Base-by-base conservation (phyloP, 2,329 filamentous ascomycete species). In the Botrytis cinerea region DNA sequence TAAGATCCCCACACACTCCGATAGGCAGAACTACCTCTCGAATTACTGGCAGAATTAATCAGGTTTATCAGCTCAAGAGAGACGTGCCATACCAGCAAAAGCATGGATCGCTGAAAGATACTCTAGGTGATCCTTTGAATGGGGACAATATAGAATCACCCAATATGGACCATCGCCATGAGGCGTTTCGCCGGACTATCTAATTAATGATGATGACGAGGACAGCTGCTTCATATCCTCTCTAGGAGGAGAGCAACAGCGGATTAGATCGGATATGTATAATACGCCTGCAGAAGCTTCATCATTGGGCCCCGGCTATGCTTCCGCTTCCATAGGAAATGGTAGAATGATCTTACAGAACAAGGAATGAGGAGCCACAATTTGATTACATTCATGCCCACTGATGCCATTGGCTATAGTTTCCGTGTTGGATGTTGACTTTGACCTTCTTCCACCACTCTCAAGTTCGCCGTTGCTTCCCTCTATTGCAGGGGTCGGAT, bases 241-340 rank as follows among this genome's bases (percentile, higher is more conserved):
- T 70, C 20, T 16, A 60, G 67, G 6, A 35, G 10, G n/a, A 51
- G 14, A n/a, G 25, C 28, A n/a, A 64, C 54, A 35, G 28, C 62
- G 69, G 46, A 71, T 62, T 35, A 18, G 35, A 71, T 67, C 43
- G 61, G 40, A 46, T 38, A n/a, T 54, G 48, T 54, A 54, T n/a
- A n/a, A n/a, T 70, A 60, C 54, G 59, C 40, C 46, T 71, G 59
- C 38, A 51, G 70, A 64, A 64, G 70, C 70, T 64, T 71, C n/a
- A 38, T 48, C n/a, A 57, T 43, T 25, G 59, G 69, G 32, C 25
- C 59, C 54, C 32, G 32, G 59, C 43, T 48, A 43, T 25, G 25
- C 67, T 69, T 69, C 67, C 67, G 25, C 67, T 59, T 69, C 67
- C 67, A 69, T 45, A 69, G 35, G 59, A 71, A 46, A 66, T 16